Conservation (phyloP, 805 yeast genomes). For the Diddensiella transvaalensis region DNA sequence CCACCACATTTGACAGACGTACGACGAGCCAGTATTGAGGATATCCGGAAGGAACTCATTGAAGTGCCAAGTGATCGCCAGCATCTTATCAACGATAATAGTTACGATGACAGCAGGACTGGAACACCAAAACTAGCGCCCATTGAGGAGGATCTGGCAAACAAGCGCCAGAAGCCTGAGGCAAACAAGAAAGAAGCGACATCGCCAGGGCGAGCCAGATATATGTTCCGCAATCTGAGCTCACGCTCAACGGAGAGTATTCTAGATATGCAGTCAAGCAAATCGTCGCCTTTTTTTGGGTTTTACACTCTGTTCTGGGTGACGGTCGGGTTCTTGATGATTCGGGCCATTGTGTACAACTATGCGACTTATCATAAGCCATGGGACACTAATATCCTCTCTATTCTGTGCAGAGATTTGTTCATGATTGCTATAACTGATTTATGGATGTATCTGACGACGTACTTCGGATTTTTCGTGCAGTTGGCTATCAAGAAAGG, state of each 20-base stretch:
- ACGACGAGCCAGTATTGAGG: not conserved
- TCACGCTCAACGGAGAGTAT: conserved; percentile 25
- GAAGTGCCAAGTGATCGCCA: conserved; percentile 11
- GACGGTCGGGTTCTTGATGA: conserved; percentile 22
- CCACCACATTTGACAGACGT: not conserved
- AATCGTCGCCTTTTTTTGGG: conserved; percentile 55
- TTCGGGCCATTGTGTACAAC: conserved; percentile 51
- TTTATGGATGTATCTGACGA: conserved; percentile 63
- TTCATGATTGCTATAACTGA: conserved; percentile 71
- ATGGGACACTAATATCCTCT: conserved; percentile 51
- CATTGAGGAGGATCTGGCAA: not conserved
- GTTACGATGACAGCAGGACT: conserved; percentile 16
- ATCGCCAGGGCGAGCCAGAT: conserved; percentile 7
- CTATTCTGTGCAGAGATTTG: conserved; percentile 57
- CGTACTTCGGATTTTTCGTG: conserved; percentile 56
- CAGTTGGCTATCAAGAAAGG: conserved; percentile 52
- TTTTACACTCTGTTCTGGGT: conserved; percentile 59
- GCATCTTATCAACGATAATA: conserved; percentile 16
- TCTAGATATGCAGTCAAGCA: conserved; percentile 30
- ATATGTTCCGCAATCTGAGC: conserved; percentile 24
- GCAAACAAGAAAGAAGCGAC: not conserved
- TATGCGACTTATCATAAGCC: conserved; percentile 44
- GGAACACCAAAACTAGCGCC: conserved; percentile 8
- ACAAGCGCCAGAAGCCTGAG: not conserved
- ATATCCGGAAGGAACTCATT: not conserved